Evolutionary conservation across 805 yeast species (phyloP), one percentile per base, ranked within the genome.

Genomic region (Candida rishiriensis): DNA sequence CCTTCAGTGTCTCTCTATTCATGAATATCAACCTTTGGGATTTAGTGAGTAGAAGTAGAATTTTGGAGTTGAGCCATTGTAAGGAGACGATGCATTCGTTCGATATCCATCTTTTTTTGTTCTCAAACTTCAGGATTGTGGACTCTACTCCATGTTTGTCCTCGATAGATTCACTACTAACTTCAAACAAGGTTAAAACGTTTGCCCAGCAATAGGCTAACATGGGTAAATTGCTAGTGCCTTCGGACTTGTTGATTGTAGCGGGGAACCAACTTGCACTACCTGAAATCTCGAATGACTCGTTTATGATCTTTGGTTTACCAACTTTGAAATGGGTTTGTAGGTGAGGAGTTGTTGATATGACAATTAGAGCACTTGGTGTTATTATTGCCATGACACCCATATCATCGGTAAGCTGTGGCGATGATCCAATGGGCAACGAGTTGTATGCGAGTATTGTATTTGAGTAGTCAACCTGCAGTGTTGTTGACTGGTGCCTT

Each of bases 121-220:
- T 65, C 9, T 65, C 66, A 42, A 72, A 72, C 35, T 56, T 62
- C 18, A 73, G 46, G 9, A 53, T 47, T 0, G 52, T 40, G 10
- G 59, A 46, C 18, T 55, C 49, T 10, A 52, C 59, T 2, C 55
- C 63, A 18, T 49, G 54, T 3, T 52, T 49, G 44, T 61, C 59
- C 7, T 41, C 48, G 7, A 57, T 43, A 0, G 63, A 57, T 11
- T 68, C 68, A 42, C 68, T 60, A 15, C 59, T 61, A 2, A 83
- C 60, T 43, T 81, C 83, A 9, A 82, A 51, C 1, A 87, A 55
- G 0, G 81, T 78, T 42, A 86, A 53, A 8, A 71, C 68, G 46
- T 81, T 79, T n/a, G 78, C 69, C 85, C 88, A 85, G 33, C 85
- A 70, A 50, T 81, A 85, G 0, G 85, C 90, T 35, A 87, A 59